These are phyloP conservation scores for Penicillium bialowiezense DNA, from an alignment of 495 filamentous ascomycete genomes.

Conservation along the genomic window DNA sequence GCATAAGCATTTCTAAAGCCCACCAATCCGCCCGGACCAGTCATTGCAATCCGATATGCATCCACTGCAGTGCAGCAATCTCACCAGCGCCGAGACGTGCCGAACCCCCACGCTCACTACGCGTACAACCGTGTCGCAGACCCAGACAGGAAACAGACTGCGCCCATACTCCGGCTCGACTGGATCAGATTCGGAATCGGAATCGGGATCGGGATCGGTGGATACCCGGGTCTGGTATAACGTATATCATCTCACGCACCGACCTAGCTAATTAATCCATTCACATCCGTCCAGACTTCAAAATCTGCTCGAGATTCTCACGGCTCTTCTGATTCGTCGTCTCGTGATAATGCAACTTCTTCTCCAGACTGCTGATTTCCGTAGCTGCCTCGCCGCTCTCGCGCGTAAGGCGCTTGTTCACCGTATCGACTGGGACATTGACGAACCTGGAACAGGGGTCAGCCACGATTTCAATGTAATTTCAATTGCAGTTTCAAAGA, in stretches of 20 bases:
- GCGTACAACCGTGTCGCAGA: no score
- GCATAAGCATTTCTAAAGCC: conserved; percentile 5
- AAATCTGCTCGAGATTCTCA: conserved; percentile 83
- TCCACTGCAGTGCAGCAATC: no score
- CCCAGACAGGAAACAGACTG: no score
- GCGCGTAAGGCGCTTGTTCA: conserved; percentile 72
- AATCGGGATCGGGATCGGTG: no score
- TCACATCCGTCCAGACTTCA: conserved; percentile 51
- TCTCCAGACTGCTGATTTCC: conserved; percentile 76
- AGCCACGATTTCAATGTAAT: background rate
- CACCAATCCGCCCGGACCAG: conserved; percentile 11
- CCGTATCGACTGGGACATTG: conserved; percentile 62
- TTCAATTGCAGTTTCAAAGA: no score
- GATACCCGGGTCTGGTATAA: no score
- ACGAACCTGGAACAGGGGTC: conserved; percentile 68
- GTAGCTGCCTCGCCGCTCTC: conserved; percentile 72
- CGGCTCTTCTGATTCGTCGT: conserved; percentile 91
- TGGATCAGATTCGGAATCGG: no score
- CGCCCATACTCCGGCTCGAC: no score
- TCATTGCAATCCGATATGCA: background rate
- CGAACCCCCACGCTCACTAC: no score
- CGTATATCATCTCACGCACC: background rate
- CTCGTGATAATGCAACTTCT: conserved; percentile 92
- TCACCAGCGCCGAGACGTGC: background rate
- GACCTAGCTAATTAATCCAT: background rate